Percentiles rank a stretch among this genome's conserved stretches.
phyloP scores from a whole-genome alignment of 306 rosid species.

The Acacia melanoxylon region DNA sequence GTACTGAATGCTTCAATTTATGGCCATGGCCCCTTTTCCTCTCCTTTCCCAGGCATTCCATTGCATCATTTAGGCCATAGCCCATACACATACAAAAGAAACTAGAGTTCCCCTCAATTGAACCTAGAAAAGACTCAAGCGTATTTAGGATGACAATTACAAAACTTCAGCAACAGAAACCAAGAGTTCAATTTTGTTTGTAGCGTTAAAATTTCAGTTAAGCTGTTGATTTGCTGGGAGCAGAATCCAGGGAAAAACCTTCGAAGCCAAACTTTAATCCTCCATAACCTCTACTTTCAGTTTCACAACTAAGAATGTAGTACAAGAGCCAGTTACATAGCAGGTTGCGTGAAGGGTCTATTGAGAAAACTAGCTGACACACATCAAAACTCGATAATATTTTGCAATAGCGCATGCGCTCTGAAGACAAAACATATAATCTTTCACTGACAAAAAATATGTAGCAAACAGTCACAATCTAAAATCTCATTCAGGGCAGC shows the following conservation, averaged over 20 bases:
- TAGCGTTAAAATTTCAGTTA: neutral
- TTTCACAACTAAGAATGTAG: too few species aligned
- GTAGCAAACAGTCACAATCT: slow-evolving; percentile 40
- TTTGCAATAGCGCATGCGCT: too few species aligned
- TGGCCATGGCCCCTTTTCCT: neutral
- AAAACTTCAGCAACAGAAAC: neutral
- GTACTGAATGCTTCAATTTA: too few species aligned
- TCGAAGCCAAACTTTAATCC: neutral
- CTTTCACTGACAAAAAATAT: neutral
- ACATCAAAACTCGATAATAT: too few species aligned
- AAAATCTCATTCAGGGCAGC: slow-evolving; percentile 84
- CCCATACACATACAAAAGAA: neutral
- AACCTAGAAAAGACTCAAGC: neutral
- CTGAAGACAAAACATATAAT: too few species aligned
- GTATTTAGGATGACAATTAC: neutral
- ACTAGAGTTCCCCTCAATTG: neutral
- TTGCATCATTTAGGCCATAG: neutral
- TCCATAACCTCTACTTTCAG: neutral
- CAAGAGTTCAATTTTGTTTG: neutral
- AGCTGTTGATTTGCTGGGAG: neutral
- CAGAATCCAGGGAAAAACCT: neutral
- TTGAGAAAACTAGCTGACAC: too few species aligned
- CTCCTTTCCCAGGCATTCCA: neutral
- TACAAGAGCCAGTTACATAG: neutral
- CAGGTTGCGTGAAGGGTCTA: neutral